These are phyloP conservation scores for Cicer pinnatifidum DNA, from an alignment of 306 rosid species.

Conservation along the genomic window DNA sequence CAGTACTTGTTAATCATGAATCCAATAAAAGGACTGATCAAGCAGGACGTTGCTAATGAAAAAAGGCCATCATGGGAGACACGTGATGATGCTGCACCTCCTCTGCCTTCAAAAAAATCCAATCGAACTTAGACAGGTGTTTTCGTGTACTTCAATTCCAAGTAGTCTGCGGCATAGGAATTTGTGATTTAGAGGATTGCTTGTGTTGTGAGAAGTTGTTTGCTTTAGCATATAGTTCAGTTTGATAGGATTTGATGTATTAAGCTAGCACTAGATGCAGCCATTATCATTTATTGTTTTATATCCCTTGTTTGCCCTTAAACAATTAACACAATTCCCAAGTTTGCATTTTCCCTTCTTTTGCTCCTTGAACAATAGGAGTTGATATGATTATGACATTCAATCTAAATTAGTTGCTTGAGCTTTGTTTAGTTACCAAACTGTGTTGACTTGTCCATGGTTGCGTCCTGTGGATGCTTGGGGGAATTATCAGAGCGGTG, in stretches of 20 bases:
- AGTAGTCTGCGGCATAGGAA: constrained; percentile 48
- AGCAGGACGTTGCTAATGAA: constrained; percentile 64
- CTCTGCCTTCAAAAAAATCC: not conserved
- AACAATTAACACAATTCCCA: not conserved
- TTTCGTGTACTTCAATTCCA: constrained; percentile 38
- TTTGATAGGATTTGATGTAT: constrained; percentile 31
- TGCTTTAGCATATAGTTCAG: constrained; percentile 38
- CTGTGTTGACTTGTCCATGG: too few species aligned
- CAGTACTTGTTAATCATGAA: constrained; percentile 70
- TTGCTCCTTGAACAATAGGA: not conserved
- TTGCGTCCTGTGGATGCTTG: too few species aligned
- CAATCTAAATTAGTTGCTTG: not conserved
- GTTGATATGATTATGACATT: not conserved
- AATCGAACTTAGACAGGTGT: constrained; percentile 15
- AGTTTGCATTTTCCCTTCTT: constrained; percentile 4
- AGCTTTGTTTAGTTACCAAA: not conserved
- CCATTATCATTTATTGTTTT: constrained; percentile 1
- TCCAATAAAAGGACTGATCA: constrained; percentile 71
- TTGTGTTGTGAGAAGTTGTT: constrained; percentile 34
- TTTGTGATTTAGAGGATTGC: constrained; percentile 40
- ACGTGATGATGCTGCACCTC: constrained; percentile 47
- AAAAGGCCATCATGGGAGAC: constrained; percentile 79
- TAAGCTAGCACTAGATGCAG: constrained; percentile 9
- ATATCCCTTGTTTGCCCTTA: not conserved
- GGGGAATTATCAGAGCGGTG: not conserved